These are phyloP conservation scores for Pseudogymnoascus sp. DNA, from an alignment of 2,329 filamentous ascomycete species.

Conservation along the genomic window DNA sequence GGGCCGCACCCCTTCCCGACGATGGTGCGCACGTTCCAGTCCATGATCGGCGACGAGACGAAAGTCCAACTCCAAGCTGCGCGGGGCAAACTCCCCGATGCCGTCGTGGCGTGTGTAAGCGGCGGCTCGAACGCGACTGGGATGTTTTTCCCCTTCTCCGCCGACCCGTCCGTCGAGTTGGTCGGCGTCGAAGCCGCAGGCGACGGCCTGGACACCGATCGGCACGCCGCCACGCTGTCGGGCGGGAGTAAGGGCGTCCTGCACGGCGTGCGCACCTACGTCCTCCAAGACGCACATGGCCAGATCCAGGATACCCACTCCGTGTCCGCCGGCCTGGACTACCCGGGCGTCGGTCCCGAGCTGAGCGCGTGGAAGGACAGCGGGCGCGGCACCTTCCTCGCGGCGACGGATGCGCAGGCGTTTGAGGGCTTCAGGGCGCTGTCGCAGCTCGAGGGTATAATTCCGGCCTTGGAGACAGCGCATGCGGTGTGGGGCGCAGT, in stretches of 20 bases:
- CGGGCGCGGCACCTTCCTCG: constrained; percentile 76
- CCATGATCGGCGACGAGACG: constrained; percentile 89
- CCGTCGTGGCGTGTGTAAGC: constrained; percentile 94
- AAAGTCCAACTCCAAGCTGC: constrained; percentile 74
- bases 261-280: constrained; percentile 92
- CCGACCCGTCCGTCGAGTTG: constrained; percentile 76
- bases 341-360: constrained; percentile 93
- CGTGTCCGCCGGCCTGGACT: constrained; percentile 91
- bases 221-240: constrained; percentile 81
- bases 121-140: constrained; percentile 91
- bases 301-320: constrained; percentile 96
- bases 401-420: constrained; percentile 84
- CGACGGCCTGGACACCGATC: constrained; percentile 76
- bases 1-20: constrained; percentile 96
- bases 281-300: constrained; percentile 85
- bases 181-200: constrained; percentile 93
- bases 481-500: constrained; percentile 88
- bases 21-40: constrained; percentile 96
- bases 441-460: constrained; percentile 87
- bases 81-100: constrained; percentile 87
- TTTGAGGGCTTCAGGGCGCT: constrained; percentile 81
- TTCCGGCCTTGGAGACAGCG: constrained; percentile 86
- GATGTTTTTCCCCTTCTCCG: constrained; percentile 96
- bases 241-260: constrained; percentile 86
- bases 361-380: constrained; percentile 88